Conservation (phyloP, 192 early-diverging fungal genomes). For the Linnemannia zychae region DNA sequence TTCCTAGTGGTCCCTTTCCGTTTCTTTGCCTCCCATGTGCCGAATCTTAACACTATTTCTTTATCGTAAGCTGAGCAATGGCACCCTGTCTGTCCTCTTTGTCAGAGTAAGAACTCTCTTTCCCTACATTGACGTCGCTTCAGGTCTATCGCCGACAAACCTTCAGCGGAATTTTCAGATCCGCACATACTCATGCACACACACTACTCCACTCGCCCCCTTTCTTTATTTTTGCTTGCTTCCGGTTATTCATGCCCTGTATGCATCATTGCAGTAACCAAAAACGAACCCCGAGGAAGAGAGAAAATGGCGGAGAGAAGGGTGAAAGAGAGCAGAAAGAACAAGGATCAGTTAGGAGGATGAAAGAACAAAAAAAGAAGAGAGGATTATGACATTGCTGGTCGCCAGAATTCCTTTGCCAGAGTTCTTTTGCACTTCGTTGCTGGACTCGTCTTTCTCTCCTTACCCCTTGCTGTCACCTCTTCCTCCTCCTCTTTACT, state of each 20-base stretch:
- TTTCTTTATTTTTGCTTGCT: neutral
- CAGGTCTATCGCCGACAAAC: neutral
- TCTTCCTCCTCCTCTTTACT: neutral
- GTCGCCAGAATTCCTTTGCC: no score
- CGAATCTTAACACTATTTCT: neutral
- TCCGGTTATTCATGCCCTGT: neutral
- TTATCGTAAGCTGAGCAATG: neutral
- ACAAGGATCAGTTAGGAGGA: neutral
- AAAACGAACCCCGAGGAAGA: neutral
- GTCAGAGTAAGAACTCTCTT: neutral
- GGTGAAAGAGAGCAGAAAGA: neutral
- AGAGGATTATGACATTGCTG: neutral
- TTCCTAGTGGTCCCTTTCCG: neutral
- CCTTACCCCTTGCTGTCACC: neutral
- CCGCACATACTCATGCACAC: neutral
- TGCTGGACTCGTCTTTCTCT: no score
- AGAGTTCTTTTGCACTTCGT: no score
- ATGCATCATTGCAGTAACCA: neutral
- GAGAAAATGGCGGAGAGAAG: neutral
- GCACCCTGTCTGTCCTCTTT: neutral
- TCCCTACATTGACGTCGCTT: neutral
- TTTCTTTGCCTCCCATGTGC: neutral
- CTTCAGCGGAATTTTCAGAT: neutral
- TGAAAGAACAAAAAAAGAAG: neutral
- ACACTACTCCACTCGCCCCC: neutral